Evolutionary conservation across 352 stramenopile species (phyloP).

Genomic region (Phytopythium ostracodes): DNA sequence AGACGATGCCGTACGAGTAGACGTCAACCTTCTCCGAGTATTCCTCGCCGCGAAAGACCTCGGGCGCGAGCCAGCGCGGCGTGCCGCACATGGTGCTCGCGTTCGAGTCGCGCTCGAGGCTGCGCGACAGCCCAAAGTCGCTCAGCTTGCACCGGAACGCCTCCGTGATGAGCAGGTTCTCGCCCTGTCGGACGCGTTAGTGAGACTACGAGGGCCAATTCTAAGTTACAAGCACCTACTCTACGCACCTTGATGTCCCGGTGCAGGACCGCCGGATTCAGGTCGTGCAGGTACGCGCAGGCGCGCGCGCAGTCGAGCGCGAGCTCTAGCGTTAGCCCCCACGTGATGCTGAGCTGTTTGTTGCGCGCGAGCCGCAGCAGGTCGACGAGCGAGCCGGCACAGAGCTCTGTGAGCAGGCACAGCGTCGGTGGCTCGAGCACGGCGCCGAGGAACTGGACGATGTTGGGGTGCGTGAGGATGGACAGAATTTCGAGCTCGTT

Average conservation of each 20-base stretch:
- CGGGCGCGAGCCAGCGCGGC: slow-evolving; percentile 69
- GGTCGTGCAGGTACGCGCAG: slow-evolving; percentile 58
- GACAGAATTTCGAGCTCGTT: slow-evolving; percentile 85
- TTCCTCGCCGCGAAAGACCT: slow-evolving; percentile 80
- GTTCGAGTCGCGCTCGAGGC: slow-evolving; percentile 60
- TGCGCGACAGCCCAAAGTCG: slow-evolving; percentile 71
- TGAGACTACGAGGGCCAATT: too few species aligned
- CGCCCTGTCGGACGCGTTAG: slow-evolving; percentile 22
- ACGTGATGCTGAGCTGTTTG: slow-evolving; percentile 68
- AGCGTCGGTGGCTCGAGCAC: slow-evolving; percentile 66
- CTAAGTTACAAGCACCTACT: too few species aligned
- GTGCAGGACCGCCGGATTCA: slow-evolving; percentile 59
- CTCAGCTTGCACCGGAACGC: slow-evolving; percentile 69
- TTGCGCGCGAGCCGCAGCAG: slow-evolving; percentile 65
- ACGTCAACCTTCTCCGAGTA: slow-evolving; percentile 86
- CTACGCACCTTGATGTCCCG: slow-evolving; percentile 67
- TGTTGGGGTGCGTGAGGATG: slow-evolving; percentile 70
- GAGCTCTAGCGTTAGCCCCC: slow-evolving; percentile 67
- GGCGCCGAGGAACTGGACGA: slow-evolving; percentile 78
- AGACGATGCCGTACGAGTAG: slow-evolving; percentile 80
- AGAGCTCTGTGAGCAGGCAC: slow-evolving; percentile 73
- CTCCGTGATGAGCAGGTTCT: slow-evolving; percentile 74
- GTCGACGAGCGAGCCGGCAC: slow-evolving; percentile 59
- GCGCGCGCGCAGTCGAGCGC: slow-evolving; percentile 61
- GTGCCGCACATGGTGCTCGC: slow-evolving; percentile 76